Evolutionary conservation across 2,329 filamentous ascomycete genomes (phyloP).

Genomic region (Colletotrichum lentis): DNA sequence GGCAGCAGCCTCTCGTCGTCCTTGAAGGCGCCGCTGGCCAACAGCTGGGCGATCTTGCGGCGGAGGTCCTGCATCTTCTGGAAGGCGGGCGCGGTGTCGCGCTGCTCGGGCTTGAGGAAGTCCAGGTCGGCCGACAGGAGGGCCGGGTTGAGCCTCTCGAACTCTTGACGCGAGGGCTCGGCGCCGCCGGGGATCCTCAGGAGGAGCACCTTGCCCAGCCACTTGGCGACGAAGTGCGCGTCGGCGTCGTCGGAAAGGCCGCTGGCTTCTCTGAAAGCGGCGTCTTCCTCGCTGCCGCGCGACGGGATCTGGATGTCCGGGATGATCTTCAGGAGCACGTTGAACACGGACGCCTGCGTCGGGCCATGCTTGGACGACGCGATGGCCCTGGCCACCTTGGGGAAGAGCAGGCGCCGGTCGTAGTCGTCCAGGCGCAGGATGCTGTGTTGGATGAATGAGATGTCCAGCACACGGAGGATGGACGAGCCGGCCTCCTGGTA

Average conservation of each 20-base stretch:
- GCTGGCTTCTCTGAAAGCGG: slow-evolving; percentile 69
- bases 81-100: slow-evolving; percentile 37
- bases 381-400: slow-evolving; percentile 73
- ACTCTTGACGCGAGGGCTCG: slow-evolving; percentile 38
- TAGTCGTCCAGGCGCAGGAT: slow-evolving; percentile 58
- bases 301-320: slow-evolving; percentile 75
- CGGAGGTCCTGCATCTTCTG: slow-evolving; percentile 58
- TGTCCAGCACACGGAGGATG: slow-evolving; percentile 85
- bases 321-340: slow-evolving; percentile 80
- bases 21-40: slow-evolving; percentile 85
- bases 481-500: slow-evolving; percentile 79
- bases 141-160: slow-evolving; percentile 54
- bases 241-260: slow-evolving; percentile 74
- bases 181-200: slow-evolving; percentile 52
- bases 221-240: slow-evolving; percentile 74
- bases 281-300: slow-evolving; percentile 81
- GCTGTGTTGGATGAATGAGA: slow-evolving; percentile 89
- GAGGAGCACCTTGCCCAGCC: slow-evolving; percentile 81
- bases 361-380: slow-evolving; percentile 50
- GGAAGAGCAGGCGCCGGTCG: slow-evolving; percentile 77
- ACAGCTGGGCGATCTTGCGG: slow-evolving; percentile 70
- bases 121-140: slow-evolving; percentile 71
- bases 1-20: slow-evolving; percentile 86
- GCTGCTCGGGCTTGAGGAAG: slow-evolving; percentile 73
- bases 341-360: slow-evolving; percentile 72